These are phyloP conservation scores for Ambispora gerdemannii DNA, from an alignment of 192 early-diverging fungal species.

Conservation along the genomic window DNA sequence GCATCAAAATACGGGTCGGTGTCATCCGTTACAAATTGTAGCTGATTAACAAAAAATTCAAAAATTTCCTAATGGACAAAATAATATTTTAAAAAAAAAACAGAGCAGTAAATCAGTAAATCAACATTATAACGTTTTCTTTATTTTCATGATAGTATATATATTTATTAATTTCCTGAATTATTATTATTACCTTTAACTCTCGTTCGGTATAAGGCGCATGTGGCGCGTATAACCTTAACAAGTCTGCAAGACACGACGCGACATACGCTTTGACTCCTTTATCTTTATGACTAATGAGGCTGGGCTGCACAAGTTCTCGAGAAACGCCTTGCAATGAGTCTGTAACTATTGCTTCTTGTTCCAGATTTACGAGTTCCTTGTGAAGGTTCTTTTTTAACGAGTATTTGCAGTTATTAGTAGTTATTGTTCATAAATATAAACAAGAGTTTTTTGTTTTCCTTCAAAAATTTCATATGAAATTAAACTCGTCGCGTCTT, in stretches of 20 bases:
- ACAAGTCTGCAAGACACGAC: constrained; percentile 88
- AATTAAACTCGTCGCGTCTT: too few species aligned
- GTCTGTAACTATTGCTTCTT: constrained; percentile 68
- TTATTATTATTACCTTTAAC: constrained; percentile 55
- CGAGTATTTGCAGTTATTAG: not conserved
- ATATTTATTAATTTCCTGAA: not conserved
- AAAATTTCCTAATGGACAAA: constrained; percentile 63
- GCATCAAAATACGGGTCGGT: constrained; percentile 64
- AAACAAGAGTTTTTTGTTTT: too few species aligned
- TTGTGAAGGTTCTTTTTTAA: constrained; percentile 69
- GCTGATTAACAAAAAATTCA: constrained; percentile 74
- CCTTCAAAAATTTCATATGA: too few species aligned
- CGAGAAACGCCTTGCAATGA: constrained; percentile 63
- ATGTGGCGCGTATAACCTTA: constrained; percentile 91
- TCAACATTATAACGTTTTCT: too few species aligned
- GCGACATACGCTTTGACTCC: constrained; percentile 70
- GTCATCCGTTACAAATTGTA: constrained; percentile 59
- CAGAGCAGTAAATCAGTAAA: not conserved
- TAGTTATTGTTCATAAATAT: not conserved
- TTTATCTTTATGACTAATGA: constrained; percentile 77
- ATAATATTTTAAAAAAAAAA: constrained; percentile 5
- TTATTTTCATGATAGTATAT: not conserved
- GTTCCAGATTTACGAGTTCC: constrained; percentile 69
- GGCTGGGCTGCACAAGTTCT: constrained; percentile 62
- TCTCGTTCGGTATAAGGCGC: constrained; percentile 80